These are phyloP conservation scores for Phytophthora quininea DNA, from an alignment of 352 stramenopile species.

Conservation along the genomic window DNA sequence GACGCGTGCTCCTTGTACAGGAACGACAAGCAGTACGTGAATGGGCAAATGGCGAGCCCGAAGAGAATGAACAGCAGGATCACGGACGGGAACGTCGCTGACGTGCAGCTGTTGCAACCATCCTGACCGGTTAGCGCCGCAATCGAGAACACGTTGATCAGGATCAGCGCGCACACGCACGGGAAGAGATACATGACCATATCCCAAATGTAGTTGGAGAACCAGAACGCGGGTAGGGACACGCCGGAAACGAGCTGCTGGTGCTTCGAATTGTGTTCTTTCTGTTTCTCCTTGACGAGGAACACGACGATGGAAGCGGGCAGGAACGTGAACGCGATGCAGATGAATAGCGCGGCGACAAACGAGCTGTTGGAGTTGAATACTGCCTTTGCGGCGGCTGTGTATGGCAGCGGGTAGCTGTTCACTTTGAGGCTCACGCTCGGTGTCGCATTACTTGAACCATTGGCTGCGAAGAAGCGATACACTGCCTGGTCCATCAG, in stretches of 20 bases:
- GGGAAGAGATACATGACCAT: slow-evolving; percentile 90
- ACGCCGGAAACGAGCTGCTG: slow-evolving; percentile 72
- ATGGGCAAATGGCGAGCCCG: slow-evolving; percentile 53
- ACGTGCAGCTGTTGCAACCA: slow-evolving; percentile 48
- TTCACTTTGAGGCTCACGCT: slow-evolving; percentile 46
- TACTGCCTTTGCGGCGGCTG: slow-evolving; percentile 31
- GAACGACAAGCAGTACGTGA: slow-evolving; percentile 68
- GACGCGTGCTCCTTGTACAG: slow-evolving; percentile 57
- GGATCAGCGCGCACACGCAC: slow-evolving; percentile 25
- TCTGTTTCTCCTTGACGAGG: slow-evolving; percentile 93
- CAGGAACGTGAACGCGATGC: slow-evolving; percentile 91
- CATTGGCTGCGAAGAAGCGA: slow-evolving; percentile 45
- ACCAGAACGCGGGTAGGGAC: slow-evolving; percentile 92
- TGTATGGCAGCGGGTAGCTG: slow-evolving; percentile 50
- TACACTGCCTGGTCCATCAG: slow-evolving; percentile 59
- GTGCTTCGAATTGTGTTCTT: slow-evolving; percentile 77
- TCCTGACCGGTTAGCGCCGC: slow-evolving; percentile 43
- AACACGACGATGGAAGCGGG: slow-evolving; percentile 92
- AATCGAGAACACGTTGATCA: slow-evolving; percentile 52
- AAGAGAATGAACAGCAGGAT: slow-evolving; percentile 63
- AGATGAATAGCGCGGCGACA: slow-evolving; percentile 77
- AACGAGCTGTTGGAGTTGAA: slow-evolving; percentile 53
- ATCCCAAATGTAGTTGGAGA: slow-evolving; percentile 94
- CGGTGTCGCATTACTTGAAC: slow-evolving; percentile 8
- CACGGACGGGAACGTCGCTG: slow-evolving; percentile 44